A percentile compares a stretch with the other conserved stretches of the same genome.
These are phyloP conservation scores for Colletotrichum sp. DNA, from an alignment of 2,329 filamentous ascomycete species.

Conservation along the genomic window DNA sequence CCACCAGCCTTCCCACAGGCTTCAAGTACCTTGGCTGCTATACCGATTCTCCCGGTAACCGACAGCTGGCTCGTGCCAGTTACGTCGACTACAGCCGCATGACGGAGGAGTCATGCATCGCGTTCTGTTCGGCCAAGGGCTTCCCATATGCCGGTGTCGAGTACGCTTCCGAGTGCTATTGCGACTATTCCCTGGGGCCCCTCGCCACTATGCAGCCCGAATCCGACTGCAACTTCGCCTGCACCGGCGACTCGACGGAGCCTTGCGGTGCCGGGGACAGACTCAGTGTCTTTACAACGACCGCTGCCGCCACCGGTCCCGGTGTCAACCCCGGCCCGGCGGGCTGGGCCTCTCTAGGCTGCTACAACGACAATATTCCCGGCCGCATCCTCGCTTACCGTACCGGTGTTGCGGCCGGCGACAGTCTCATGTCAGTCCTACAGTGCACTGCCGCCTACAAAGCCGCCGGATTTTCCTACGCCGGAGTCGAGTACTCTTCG, in stretches of 20 bases:
- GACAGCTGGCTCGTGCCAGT: background rate
- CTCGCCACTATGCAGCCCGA: too few relatives aligned
- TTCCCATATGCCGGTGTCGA: conserved; percentile 49
- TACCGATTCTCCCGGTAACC: background rate
- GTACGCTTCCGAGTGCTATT: conserved; percentile 59
- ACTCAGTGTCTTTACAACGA: too few relatives aligned
- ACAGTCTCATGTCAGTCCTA: background rate
- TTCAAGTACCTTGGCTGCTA: background rate
- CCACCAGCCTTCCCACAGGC: background rate
- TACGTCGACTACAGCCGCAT: background rate
- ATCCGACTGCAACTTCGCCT: too few relatives aligned
- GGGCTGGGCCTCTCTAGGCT: too few relatives aligned
- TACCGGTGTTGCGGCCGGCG: too few relatives aligned
- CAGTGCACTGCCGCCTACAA: background rate
- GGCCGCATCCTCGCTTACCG: too few relatives aligned
- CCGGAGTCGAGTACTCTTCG: conserved; percentile 41
- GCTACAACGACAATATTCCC: too few relatives aligned
- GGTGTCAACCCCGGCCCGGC: too few relatives aligned
- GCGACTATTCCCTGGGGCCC: conserved; percentile 21
- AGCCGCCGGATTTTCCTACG: conserved; percentile 36
- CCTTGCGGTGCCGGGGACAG: too few relatives aligned
- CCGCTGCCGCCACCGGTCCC: too few relatives aligned
- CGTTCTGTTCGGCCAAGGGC: background rate
- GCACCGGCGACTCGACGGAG: too few relatives aligned
- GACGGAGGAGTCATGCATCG: background rate